Evolutionary conservation across 1,284 basidiomycete species (phyloP).

Genomic region (Leccinum laetum): DNA sequence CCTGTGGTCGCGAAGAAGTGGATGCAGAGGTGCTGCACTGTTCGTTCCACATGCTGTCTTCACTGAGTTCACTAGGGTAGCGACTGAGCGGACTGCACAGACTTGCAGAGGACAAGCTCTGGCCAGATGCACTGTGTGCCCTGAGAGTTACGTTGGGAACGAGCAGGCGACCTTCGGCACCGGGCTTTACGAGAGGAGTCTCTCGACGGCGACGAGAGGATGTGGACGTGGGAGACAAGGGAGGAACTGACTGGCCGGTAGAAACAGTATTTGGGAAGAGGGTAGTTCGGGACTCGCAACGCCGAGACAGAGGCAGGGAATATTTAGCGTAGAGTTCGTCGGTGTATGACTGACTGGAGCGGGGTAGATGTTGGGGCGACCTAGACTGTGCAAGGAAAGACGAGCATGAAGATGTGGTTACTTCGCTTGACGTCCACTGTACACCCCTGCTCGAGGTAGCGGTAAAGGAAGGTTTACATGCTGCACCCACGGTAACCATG

Average conservation of each 20-base stretch:
- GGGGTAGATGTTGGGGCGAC: slow-evolving; percentile 17
- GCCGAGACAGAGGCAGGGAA: slow-evolving; percentile 50
- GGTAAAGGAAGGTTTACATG: slow-evolving; percentile 41
- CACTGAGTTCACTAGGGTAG: slow-evolving; percentile 32
- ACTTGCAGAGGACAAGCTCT: slow-evolving; percentile 38
- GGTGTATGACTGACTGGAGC: slow-evolving; percentile 34
- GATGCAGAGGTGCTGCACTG: slow-evolving; percentile 17
- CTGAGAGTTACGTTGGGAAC: slow-evolving; percentile 65
- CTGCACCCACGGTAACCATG: slow-evolving; percentile 19
- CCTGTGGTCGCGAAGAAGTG: slow-evolving; percentile 25
- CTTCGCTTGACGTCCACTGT: slow-evolving; percentile 44
- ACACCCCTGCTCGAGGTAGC: slow-evolving; percentile 53
- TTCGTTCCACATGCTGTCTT: slow-evolving; percentile 33
- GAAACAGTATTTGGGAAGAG: slow-evolving; percentile 36
- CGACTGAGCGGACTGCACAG: slow-evolving; percentile 32
- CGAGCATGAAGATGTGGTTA: slow-evolving; percentile 27
- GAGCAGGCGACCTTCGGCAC: slow-evolving; percentile 63
- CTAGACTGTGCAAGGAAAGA: slow-evolving; percentile 20
- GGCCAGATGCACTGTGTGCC: slow-evolving; percentile 40
- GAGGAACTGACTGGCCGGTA: slow-evolving; percentile 30
- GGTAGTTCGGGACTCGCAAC: slow-evolving; percentile 49
- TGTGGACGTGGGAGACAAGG: slow-evolving; percentile 28
- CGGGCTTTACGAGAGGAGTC: slow-evolving; percentile 51
- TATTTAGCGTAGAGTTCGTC: slow-evolving; percentile 56
- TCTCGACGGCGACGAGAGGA: slow-evolving; percentile 43